phyloP scores from a whole-genome alignment of 2,329 filamentous ascomycete species.

The Claviceps fusiformis region DNA sequence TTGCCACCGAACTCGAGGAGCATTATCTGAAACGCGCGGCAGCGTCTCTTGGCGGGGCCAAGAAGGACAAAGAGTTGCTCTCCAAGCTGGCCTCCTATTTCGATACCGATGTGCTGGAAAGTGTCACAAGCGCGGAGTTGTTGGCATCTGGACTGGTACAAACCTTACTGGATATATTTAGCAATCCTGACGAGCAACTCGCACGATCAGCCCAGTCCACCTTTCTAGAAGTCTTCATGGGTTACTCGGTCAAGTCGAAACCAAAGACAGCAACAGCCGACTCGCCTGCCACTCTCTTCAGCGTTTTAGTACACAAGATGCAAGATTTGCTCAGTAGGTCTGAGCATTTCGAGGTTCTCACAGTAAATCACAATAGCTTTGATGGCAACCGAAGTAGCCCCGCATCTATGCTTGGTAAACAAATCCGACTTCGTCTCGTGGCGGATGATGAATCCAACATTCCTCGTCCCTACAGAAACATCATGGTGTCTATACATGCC shows the following conservation, averaged over 20 bases:
- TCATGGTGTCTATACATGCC: conserved; percentile 97
- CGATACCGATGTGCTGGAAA: conserved; percentile 75
- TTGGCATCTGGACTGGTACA: conserved; percentile 83
- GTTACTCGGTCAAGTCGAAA: conserved; percentile 51
- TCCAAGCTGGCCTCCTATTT: conserved; percentile 68
- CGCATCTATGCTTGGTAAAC: conserved; percentile 91
- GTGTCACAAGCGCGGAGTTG: conserved; percentile 89
- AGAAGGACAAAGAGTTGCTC: conserved; percentile 54
- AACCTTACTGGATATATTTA: conserved; percentile 70
- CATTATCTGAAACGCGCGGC: conserved; percentile 51
- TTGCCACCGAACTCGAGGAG: conserved; percentile 58
- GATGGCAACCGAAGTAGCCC: conserved; percentile 85
- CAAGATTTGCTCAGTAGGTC: conserved; percentile 93
- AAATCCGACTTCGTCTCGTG: conserved; percentile 75
- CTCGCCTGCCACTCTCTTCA: conserved; percentile 72
- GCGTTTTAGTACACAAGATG: conserved; percentile 80
- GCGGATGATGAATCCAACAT: conserved; percentile 88
- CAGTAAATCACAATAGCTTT: conserved; percentile 82
- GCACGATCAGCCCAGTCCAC: conserved; percentile 60
- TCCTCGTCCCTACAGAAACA: conserved; percentile 73
- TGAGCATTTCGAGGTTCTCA: conserved; percentile 95
- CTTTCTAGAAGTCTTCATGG: conserved; percentile 91
- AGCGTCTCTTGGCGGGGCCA: conserved; percentile 21
- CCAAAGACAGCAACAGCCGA: conserved; percentile 50
- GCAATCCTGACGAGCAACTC: conserved; percentile 48